These are phyloP conservation scores for Trichosporon asahii DNA, from an alignment of 1,284 basidiomycete genomes.

Conservation along the genomic window DNA sequence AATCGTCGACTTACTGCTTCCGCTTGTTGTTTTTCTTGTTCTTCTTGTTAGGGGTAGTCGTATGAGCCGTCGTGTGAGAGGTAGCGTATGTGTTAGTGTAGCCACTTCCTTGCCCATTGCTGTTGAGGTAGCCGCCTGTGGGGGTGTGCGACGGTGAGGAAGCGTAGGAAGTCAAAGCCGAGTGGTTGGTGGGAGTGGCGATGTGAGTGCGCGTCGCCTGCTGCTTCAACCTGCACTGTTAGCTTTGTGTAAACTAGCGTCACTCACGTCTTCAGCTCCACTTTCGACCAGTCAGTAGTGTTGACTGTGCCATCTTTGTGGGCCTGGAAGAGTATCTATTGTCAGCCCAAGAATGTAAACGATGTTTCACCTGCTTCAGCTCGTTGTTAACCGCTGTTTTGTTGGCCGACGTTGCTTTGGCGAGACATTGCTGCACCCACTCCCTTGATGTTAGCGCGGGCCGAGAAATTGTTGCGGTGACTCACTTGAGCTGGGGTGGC, in stretches of 20 bases:
- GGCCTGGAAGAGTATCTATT: conserved; percentile 49
- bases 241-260: background rate
- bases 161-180: background rate
- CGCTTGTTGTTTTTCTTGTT: conserved; percentile 39
- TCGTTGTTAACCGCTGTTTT: conserved; percentile 50
- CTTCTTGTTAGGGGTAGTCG: conserved; percentile 6
- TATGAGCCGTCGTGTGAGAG: background rate
- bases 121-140: conserved; percentile 3
- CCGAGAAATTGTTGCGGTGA: background rate
- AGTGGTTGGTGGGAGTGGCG: background rate
- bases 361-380: conserved; percentile 44
- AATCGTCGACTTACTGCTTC: conserved; percentile 34
- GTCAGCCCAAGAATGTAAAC: background rate
- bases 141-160: conserved; percentile 10
- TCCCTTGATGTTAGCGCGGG: conserved; percentile 30
- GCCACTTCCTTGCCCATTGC: background rate
- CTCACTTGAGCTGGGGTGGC: conserved; percentile 25
- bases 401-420: conserved; percentile 46
- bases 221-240: conserved; percentile 31
- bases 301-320: conserved; percentile 46
- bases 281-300: conserved; percentile 48
- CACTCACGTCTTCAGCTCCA: conserved; percentile 45
- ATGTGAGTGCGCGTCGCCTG: conserved; percentile 32
- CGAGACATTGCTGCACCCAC: conserved; percentile 50
- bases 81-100: conserved; percentile 7